Conservation (phyloP, 371 early-diverging fungal species). For the Lichtheimia hyalospora region DNA sequence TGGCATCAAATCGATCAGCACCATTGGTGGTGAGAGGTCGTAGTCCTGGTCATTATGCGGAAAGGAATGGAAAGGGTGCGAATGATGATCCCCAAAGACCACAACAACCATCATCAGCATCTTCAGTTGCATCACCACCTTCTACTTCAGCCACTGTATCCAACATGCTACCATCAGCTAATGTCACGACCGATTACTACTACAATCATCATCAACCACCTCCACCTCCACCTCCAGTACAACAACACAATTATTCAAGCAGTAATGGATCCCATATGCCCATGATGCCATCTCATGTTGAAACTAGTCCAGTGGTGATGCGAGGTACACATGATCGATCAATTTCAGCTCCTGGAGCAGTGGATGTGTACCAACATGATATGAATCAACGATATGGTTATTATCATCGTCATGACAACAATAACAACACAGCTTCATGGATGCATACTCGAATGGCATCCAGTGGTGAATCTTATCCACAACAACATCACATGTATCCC, state of each 20-base stretch:
- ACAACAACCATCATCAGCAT: neutral
- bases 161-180: neutral
- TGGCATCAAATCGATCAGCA: constrained; percentile 72
- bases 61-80: constrained; percentile 12
- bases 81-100: neutral
- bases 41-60: constrained; percentile 88
- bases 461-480: constrained; percentile 5
- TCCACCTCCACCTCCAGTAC: neutral
- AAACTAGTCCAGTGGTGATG: neutral
- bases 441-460: constrained; percentile 9
- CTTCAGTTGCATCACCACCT: constrained; percentile 1
- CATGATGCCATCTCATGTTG: neutral
- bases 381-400: constrained; percentile 6
- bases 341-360: constrained; percentile 13
- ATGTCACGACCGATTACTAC: neutral
- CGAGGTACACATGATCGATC: constrained; percentile 12
- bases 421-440: neutral
- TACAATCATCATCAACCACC: neutral
- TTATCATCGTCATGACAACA: constrained; percentile 6
- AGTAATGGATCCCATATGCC: neutral
- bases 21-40: constrained; percentile 89
- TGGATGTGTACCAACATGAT: constrained; percentile 9
- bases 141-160: neutral
- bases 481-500: constrained; percentile 4
- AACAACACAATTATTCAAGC: neutral